Evolutionary conservation across 2,329 filamentous ascomycete genomes (phyloP), one percentile per base, ranked within the genome.

Genomic region (Exophiala viscosa): DNA sequence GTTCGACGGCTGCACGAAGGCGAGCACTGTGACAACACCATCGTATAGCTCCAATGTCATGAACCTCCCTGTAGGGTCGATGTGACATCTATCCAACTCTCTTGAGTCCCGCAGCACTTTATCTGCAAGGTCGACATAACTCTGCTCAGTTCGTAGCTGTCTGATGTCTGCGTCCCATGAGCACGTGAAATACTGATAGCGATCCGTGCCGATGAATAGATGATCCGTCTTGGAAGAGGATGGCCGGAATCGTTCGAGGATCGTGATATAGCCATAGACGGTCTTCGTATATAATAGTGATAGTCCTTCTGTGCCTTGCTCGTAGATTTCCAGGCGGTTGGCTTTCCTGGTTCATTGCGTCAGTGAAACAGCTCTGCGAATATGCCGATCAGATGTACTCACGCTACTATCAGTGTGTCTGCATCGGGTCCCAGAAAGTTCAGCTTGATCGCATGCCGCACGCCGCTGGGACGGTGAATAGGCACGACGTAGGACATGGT

Each of bases 401-500:
- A 96, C 91, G 90, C 90, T 65, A 96, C 78, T 48, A 96, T 83
- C 58, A 99, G 76, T 63, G 88, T 90, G 64, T 95, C 87, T 56
- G 90, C 83, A 45, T 88, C 82, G 3, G 82, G 74, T 39, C 82
- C 80, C 46, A 95, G 76, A 63, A 97, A 85, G 63, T 83, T 84
- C 55, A 92, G 79, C 66, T 86, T 88, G 60, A 97, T 70, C 11
- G 91, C 92, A 80, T 96, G 88, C 50, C 91, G 85, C 59, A 96
- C 85, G 74, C 90, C 95, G 69, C 89, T 96, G 18, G 93, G 87
- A 64, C 85, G 82, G 70, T 99, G 93, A 52, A 99, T 93, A 35
- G 93, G 91, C 57, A 90, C 90, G 65, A 99, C 77, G 70, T 97
- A 99, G 47, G 93, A 88, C 93, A 99, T 99, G 54, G 35, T 66